These are phyloP conservation scores for Geotrichum phurueaensis DNA, from an alignment of 1,139 yeast species.

Conservation along the genomic window DNA sequence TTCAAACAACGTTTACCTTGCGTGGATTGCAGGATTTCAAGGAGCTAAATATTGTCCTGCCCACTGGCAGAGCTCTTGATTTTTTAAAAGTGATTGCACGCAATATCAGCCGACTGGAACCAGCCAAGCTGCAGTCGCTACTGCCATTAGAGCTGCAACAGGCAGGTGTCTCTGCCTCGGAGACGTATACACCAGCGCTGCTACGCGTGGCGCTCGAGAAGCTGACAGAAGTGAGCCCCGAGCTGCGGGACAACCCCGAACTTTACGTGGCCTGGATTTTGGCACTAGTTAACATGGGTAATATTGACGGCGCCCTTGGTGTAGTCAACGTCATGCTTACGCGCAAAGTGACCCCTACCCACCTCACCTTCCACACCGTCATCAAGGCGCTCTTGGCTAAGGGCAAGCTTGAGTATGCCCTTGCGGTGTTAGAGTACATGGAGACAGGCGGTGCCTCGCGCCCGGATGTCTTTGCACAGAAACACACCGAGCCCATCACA, in stretches of 20 bases:
- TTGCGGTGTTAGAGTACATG: slow-evolving; percentile 22
- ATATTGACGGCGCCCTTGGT: slow-evolving; percentile 24
- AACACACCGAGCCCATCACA: neutral
- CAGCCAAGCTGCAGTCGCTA: neutral
- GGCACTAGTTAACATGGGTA: slow-evolving; percentile 26
- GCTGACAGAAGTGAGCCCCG: slow-evolving; percentile 21
- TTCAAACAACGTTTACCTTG: slow-evolving; percentile 1
- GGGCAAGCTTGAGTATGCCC: slow-evolving; percentile 21
- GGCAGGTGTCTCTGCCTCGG: neutral
- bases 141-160: neutral
- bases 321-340: slow-evolving; percentile 27
- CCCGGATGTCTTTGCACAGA: neutral
- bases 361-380: slow-evolving; percentile 21
- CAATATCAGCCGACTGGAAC: slow-evolving; percentile 2
- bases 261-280: slow-evolving; percentile 30
- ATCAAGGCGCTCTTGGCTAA: slow-evolving; percentile 24
- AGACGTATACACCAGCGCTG: neutral
- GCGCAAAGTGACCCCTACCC: slow-evolving; percentile 22
- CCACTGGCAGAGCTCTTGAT: slow-evolving; percentile 15
- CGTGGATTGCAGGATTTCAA: slow-evolving; percentile 20
- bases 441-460: slow-evolving; percentile 17
- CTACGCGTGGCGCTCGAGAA: slow-evolving; percentile 1
- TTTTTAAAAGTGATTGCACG: slow-evolving; percentile 21
- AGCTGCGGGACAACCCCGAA: slow-evolving; percentile 22
- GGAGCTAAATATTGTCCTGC: slow-evolving; percentile 18